Evolutionary conservation across 805 yeast genomes (phyloP).

Genomic region (Barnettozyma siamensis): DNA sequence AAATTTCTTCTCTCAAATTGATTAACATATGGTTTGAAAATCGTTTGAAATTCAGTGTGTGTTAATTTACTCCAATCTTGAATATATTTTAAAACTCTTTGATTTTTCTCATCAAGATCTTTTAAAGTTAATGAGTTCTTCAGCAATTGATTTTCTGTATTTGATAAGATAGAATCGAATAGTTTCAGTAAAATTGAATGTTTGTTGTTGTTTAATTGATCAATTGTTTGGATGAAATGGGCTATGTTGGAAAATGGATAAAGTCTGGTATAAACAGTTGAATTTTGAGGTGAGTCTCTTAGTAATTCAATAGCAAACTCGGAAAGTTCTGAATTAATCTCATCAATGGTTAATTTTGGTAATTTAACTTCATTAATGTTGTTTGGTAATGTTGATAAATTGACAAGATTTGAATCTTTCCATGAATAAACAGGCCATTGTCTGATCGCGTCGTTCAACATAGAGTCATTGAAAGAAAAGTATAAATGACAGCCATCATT

Average conservation of each 20-base stretch:
- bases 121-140: constrained; percentile 18
- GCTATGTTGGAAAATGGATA: constrained; percentile 22
- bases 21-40: constrained; percentile 24
- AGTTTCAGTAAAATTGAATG: constrained; percentile 15
- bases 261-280: constrained; percentile 22
- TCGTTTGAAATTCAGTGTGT: constrained; percentile 26
- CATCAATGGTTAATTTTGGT: constrained; percentile 16
- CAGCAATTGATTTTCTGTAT: constrained; percentile 15
- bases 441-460: constrained; percentile 6
- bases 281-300: constrained; percentile 25
- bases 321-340: constrained; percentile 23
- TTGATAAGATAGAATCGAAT: constrained; percentile 12
- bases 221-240: constrained; percentile 11
- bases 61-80: constrained; percentile 26
- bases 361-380: neutral
- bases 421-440: constrained; percentile 20
- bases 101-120: constrained; percentile 14
- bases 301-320: constrained; percentile 20
- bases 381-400: neutral
- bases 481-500: constrained; percentile 28
- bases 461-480: constrained; percentile 16
- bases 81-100: constrained; percentile 18
- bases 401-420: constrained; percentile 10
- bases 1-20: constrained; percentile 23
- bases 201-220: constrained; percentile 13